Base-by-base conservation (phyloP, 2,329 filamentous ascomycete species). In the Calonectria crousiana region DNA sequence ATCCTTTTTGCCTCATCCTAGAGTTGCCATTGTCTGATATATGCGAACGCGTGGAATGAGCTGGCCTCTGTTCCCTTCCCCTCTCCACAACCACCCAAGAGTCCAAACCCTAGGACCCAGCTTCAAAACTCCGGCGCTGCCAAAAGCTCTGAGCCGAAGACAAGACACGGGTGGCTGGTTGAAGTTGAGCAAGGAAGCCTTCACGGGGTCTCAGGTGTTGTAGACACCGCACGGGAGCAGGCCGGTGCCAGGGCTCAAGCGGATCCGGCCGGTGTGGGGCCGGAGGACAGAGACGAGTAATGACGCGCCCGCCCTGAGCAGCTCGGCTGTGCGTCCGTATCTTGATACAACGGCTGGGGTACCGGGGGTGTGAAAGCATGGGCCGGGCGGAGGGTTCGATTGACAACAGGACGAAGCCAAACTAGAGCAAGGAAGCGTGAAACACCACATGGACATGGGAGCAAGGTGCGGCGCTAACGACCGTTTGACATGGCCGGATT, bases 401-500 rank as follows among this genome's bases (percentile, higher is more conserved):
- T 71, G 71, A 74, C 73, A 74, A 58, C 23, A 69, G 70, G 67
- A 75, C 56, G 34, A 60, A 67, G 41, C 44, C 41, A 72, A 32
- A n/a, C 36, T 68, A 60, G 53, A 52, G 58, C 71, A 56, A 71
- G 52, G 23, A 70, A 75, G 71, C 69, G 74, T 67, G 75, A 79
- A 74, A 76, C 78, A 75, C 73, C 74, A 78, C 74, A 79, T 77
- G 79, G 67, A 38, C 53, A 70, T 64, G 66, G 66, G 66, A 47
- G 74, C 68, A 74, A 68, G 70, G 52, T 69, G 73, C 60, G 72
- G 74, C 79, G 72, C 78, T 81, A 80, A 76, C 76, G 78, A 78
- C 79, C 79, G 79, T 81, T 81, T 67, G 52, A 71, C 62, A 52
- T 71, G 52, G 34, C 71, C 51, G 49, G 28, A 69, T 73, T 73